Conservation (phyloP, 306 rosid species). For the Ormosia semicastrata region DNA sequence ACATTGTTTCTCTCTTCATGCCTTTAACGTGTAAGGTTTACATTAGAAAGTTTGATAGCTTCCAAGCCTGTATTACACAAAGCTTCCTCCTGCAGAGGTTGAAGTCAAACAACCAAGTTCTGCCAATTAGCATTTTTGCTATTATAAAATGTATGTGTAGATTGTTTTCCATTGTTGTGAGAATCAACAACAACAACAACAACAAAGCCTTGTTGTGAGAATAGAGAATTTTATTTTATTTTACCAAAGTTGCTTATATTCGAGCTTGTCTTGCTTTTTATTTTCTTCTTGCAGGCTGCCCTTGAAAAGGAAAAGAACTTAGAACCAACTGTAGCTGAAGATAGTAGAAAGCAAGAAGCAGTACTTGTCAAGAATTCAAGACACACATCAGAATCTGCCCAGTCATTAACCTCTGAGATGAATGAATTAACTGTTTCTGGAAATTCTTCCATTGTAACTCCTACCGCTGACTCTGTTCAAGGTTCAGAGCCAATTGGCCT, state of each 20-base stretch:
- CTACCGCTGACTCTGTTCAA: conserved; percentile 46
- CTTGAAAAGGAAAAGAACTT: conserved; percentile 58
- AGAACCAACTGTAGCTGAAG: conserved; percentile 41
- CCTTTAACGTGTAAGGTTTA: neutral
- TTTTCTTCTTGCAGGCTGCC: conserved; percentile 59
- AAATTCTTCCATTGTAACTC: conserved; percentile 37
- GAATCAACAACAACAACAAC: too few relatives aligned
- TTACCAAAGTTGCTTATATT: neutral
- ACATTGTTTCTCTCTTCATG: neutral
- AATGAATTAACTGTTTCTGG: conserved; percentile 61
- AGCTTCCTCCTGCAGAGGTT: neutral
- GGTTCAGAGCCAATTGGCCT: conserved; percentile 40
- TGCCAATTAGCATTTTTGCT: neutral
- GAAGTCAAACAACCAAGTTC: neutral
- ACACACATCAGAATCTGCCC: conserved; percentile 30
- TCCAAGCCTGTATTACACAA: neutral
- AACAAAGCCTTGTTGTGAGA: neutral
- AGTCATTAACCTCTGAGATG: conserved; percentile 55
- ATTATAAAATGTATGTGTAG: too few relatives aligned
- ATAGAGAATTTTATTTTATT: neutral
- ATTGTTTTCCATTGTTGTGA: too few relatives aligned
- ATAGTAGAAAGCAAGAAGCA: conserved; percentile 33
- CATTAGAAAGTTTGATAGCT: neutral
- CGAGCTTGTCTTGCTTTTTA: neutral
- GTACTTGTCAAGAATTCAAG: conserved; percentile 11